These are phyloP conservation scores for Wickerhamiella kazuoi DNA, from an alignment of 805 yeast genomes.

Conservation along the genomic window DNA sequence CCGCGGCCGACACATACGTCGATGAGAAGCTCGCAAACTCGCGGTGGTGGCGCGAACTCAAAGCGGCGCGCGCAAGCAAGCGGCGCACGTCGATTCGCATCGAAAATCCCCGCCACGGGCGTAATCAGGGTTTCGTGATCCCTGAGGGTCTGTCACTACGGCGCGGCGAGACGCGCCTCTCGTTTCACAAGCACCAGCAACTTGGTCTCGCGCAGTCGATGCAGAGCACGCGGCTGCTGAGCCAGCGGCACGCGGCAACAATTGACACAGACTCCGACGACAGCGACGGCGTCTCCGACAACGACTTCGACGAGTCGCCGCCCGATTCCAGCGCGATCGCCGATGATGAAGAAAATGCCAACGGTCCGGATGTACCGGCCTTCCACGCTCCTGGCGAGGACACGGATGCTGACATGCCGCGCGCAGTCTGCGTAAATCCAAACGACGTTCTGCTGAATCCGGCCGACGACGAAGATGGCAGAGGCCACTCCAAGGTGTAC, in stretches of 20 bases:
- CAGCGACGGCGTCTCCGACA: conserved; percentile 7
- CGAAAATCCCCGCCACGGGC: background rate
- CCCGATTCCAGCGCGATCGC: background rate
- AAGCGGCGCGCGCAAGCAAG: conserved; percentile 30
- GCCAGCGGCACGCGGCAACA: conserved; percentile 5
- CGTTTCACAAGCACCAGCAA: conserved; percentile 42
- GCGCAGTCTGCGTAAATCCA: conserved; percentile 8
- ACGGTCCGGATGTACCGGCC: background rate
- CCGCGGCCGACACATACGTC: conserved; percentile 29
- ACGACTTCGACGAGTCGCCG: background rate
- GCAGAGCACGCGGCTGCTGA: conserved; percentile 22
- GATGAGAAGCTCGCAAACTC: conserved; percentile 37
- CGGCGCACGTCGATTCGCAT: background rate
- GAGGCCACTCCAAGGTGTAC: background rate
- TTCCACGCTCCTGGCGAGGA: conserved; percentile 5
- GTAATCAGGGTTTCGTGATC: conserved; percentile 7
- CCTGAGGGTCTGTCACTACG: conserved; percentile 9
- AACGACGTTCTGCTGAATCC: background rate
- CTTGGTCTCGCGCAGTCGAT: conserved; percentile 66
- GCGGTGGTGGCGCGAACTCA: conserved; percentile 72
- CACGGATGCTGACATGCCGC: conserved; percentile 9
- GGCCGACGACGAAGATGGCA: background rate
- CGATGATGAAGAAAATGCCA: background rate
- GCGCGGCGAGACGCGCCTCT: conserved; percentile 22
- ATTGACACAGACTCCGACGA: conserved; percentile 12